Evolutionary conservation across 1,284 basidiomycete genomes (phyloP).

Genomic region (Neotropicomus parvogracilis): DNA sequence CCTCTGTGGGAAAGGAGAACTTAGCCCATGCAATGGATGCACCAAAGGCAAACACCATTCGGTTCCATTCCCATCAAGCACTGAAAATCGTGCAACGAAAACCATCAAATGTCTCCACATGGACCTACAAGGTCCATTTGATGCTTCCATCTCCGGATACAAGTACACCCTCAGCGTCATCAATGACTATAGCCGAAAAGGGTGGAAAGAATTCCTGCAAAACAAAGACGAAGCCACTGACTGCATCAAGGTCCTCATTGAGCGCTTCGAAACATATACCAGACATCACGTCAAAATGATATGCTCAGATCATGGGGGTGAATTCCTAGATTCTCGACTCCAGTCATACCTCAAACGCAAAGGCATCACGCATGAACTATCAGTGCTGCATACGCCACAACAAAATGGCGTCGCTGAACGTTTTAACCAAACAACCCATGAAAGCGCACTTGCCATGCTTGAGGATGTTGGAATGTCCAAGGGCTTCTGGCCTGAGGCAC

Average conservation of each 20-base stretch:
- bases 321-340: not conserved
- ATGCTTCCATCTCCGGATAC: slow-evolving; percentile 3
- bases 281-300: not conserved
- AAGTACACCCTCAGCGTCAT: slow-evolving; percentile 7
- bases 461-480: not conserved
- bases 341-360: not conserved
- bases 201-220: slow-evolving; percentile 12
- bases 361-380: not conserved
- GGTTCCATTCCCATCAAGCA: not conserved
- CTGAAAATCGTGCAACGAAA: not conserved
- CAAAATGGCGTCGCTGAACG: not conserved
- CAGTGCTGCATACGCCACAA: not conserved
- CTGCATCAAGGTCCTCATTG: not conserved
- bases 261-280: not conserved
- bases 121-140: slow-evolving; percentile 11
- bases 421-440: slow-evolving; percentile 1
- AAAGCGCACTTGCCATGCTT: not conserved
- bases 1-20: slow-evolving; percentile 1
- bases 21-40: slow-evolving; percentile 7
- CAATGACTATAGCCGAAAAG: slow-evolving; percentile 11
- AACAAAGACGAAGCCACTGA: slow-evolving; percentile 6
- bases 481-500: not conserved
- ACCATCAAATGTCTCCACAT: slow-evolving; percentile 3
- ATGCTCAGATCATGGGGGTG: not conserved
- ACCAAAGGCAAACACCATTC: slow-evolving; percentile 11